Percentiles rank a stretch among this genome's conserved stretches.
phyloP scores from a whole-genome alignment of 345 rosid genomes.

The Pelargonium nanum region DNA sequence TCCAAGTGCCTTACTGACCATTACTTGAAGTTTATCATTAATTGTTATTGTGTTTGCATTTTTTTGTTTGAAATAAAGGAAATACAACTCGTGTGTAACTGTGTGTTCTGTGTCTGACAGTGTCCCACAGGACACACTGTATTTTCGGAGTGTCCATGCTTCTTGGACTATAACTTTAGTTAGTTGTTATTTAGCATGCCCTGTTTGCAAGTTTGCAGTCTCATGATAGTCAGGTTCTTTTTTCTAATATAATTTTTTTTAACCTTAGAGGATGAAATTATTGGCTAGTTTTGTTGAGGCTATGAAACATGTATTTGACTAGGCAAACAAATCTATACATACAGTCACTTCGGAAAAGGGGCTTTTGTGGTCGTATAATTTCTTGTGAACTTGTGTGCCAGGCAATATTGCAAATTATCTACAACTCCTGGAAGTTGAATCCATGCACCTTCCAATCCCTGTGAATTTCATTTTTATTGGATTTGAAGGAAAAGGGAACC shows the following conservation, averaged over 20 bases:
- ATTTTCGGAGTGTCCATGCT: too few species aligned
- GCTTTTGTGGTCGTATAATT: neutral
- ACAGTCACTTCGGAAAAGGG: neutral
- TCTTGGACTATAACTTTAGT: neutral
- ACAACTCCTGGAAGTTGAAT: constrained; percentile 78
- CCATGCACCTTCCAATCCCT: constrained; percentile 81
- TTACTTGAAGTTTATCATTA: too few species aligned
- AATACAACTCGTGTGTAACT: too few species aligned
- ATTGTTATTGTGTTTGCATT: too few species aligned
- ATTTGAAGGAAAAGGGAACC: constrained; percentile 94
- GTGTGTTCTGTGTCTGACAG: too few species aligned
- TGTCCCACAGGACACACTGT: too few species aligned
- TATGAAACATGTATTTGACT: neutral
- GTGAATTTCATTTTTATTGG: constrained; percentile 92
- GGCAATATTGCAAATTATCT: constrained; percentile 82
- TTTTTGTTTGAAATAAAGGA: too few species aligned
- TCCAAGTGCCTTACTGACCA: too few species aligned
- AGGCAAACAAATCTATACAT: neutral
- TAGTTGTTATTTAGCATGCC: neutral
- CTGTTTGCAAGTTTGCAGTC: neutral
- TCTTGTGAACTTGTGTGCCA: constrained; percentile 13
- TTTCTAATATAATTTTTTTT: too few species aligned
- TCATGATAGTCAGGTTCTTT: neutral
- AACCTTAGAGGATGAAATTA: neutral
- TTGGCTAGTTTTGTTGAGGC: neutral